phyloP scores from a whole-genome alignment of 1,284 basidiomycete genomes.

The Heterobasidion parviporum region DNA sequence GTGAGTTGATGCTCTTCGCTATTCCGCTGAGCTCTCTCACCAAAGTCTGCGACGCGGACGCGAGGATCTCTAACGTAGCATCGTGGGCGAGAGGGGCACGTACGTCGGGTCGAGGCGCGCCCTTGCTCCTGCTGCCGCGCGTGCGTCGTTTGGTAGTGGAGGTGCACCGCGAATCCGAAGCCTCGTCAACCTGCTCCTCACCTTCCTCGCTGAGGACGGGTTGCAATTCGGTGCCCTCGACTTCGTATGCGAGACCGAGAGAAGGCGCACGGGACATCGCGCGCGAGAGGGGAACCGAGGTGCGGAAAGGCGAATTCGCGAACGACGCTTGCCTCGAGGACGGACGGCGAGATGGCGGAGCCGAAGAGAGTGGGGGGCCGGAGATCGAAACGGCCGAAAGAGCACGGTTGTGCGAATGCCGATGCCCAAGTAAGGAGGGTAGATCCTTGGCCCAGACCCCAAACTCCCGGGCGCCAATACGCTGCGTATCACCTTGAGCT shows the following conservation, averaged over 20 bases:
- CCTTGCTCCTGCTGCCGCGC: constrained; percentile 70
- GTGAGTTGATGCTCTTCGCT: constrained; percentile 14
- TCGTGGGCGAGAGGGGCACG: constrained; percentile 26
- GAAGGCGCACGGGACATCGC: constrained; percentile 55
- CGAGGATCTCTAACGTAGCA: constrained; percentile 60
- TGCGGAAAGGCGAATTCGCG: constrained; percentile 29
- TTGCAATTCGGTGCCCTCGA: constrained; percentile 17
- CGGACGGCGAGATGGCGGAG: constrained; percentile 61
- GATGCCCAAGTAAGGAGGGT: constrained; percentile 54
- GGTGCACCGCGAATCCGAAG: constrained; percentile 37
- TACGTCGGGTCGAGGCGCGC: constrained; percentile 17
- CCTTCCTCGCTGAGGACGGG: constrained; percentile 34
- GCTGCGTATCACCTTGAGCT: constrained; percentile 42
- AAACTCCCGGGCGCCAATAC: constrained; percentile 78
- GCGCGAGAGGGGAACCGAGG: constrained; percentile 42
- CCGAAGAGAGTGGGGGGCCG: constrained; percentile 53
- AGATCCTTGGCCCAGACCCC: constrained; percentile 82
- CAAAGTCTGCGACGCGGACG: constrained; percentile 72
- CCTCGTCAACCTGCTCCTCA: constrained; percentile 28
- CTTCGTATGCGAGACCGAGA: constrained; percentile 46
- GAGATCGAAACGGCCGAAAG: constrained; percentile 41
- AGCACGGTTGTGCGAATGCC: constrained; percentile 13
- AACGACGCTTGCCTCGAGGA: constrained; percentile 49
- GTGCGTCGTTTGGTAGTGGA: constrained; percentile 72
- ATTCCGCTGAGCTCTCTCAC: constrained; percentile 76